Conservation (phyloP, 2,329 filamentous ascomycete genomes). For the Penicillium sp. region DNA sequence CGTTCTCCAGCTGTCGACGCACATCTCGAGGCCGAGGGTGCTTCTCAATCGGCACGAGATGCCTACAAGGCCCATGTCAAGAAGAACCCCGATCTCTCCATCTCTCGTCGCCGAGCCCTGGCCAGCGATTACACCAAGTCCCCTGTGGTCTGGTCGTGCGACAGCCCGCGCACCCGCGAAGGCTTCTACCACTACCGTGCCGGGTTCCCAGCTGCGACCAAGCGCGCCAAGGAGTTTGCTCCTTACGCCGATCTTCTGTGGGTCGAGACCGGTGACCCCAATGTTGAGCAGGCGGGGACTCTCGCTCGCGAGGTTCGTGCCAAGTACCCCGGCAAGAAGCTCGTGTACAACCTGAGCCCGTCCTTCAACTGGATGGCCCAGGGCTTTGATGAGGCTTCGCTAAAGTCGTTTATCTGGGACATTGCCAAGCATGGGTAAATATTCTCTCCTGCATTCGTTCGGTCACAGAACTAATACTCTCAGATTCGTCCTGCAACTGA, state of each 20-base stretch:
- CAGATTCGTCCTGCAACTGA: constrained; percentile 60
- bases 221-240: constrained; percentile 85
- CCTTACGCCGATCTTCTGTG: constrained; percentile 93
- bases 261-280: constrained; percentile 92
- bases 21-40: constrained; percentile 65
- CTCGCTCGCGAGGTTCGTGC: constrained; percentile 73
- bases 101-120: constrained; percentile 69
- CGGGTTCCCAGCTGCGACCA: constrained; percentile 80
- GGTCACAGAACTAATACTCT: constrained; percentile 14
- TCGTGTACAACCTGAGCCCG: constrained; percentile 94
- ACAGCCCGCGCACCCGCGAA: constrained; percentile 86
- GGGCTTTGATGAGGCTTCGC: constrained; percentile 75
- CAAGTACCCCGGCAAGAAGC: constrained; percentile 69
- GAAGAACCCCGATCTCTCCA: constrained; percentile 67
- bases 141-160: constrained; percentile 80
- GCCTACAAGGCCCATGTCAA: constrained; percentile 61
- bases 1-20: constrained; percentile 59
- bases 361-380: constrained; percentile 99
- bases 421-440: constrained; percentile 81
- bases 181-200: constrained; percentile 57
- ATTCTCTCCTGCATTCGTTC: not conserved
- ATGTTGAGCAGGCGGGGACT: constrained; percentile 67
- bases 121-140: constrained; percentile 63
- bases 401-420: constrained; percentile 95
- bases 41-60: constrained; percentile 59